Percentiles rank a stretch among this genome's conserved stretches.
Conservation (phyloP, 306 rosid genomes). For the Hylodesmum podocarpum region DNA sequence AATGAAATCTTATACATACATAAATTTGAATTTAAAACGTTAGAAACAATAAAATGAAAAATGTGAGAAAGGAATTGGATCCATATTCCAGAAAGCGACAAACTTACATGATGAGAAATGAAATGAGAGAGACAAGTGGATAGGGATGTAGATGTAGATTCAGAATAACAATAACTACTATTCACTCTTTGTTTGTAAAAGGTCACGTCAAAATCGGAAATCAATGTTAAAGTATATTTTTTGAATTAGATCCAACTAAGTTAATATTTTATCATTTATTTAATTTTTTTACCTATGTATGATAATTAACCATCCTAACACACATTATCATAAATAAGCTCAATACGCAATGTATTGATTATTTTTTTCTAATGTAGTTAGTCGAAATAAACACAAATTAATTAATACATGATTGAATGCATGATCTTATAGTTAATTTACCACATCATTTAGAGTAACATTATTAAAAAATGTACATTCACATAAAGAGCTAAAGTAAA, state of each 20-base stretch:
- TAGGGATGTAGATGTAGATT: constrained; percentile 34
- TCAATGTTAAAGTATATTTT: neutral
- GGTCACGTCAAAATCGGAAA: constrained; percentile 13
- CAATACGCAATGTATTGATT: no score
- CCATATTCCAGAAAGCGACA: neutral
- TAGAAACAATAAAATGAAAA: neutral
- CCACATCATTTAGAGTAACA: no score
- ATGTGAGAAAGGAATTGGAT: neutral
- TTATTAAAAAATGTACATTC: no score
- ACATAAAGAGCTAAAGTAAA: no score
- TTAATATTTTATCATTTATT: no score
- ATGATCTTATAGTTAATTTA: no score
- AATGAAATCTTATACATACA: neutral
- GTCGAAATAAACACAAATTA: no score
- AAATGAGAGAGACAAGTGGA: neutral
- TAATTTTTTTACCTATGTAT: no score
- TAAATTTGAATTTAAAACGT: neutral
- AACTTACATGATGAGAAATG: constrained; percentile 17
- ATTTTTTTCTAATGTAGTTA: no score
- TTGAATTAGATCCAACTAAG: neutral
- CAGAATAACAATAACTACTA: neutral
- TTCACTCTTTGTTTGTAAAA: neutral
- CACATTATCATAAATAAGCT: no score
- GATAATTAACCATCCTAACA: no score
- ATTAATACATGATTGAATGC: no score